Conservation (phyloP, 2,329 filamentous ascomycete species). For the Aspergillus sp. region DNA sequence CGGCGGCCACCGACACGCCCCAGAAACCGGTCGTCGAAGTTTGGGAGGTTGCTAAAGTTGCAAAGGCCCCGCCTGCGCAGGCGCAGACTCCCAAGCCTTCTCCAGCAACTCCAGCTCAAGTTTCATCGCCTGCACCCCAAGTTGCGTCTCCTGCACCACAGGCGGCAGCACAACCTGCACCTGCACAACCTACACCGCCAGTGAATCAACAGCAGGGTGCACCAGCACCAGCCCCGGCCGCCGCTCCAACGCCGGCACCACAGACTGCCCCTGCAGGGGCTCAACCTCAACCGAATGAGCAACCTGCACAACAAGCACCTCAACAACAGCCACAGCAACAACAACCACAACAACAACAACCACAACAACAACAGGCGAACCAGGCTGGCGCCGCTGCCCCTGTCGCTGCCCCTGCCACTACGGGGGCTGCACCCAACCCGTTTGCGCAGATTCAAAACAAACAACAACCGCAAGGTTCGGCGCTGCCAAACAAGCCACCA, state of each 20-base stretch:
- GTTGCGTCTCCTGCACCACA: constrained; percentile 1
- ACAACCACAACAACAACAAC: constrained; percentile 18
- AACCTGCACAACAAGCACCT: constrained; percentile 18
- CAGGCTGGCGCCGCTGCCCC: constrained; percentile 16
- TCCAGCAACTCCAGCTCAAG: constrained; percentile 20
- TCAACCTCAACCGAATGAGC: constrained; percentile 15
- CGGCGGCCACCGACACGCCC: constrained; percentile 81
- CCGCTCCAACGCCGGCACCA: not conserved
- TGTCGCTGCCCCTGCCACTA: constrained; percentile 12
- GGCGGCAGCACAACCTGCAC: not conserved
- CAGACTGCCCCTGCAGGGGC: constrained; percentile 8
- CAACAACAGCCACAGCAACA: constrained; percentile 12
- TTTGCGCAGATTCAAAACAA: constrained; percentile 29
- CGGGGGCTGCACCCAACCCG: constrained; percentile 20
- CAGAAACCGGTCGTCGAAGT: constrained; percentile 81
- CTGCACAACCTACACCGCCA: not conserved
- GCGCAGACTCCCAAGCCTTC: constrained; percentile 30
- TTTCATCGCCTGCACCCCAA: constrained; percentile 18
- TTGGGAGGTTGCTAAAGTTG: constrained; percentile 74
- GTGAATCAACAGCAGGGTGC: not conserved
- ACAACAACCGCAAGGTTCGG: constrained; percentile 19
- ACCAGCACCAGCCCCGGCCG: constrained; percentile 11
- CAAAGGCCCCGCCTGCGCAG: constrained; percentile 53
- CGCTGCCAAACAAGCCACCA: constrained; percentile 35
- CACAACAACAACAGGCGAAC: constrained; percentile 20